These are phyloP conservation scores for Phytophthora pluvialis DNA, from an alignment of 352 stramenopile species.

Conservation along the genomic window DNA sequence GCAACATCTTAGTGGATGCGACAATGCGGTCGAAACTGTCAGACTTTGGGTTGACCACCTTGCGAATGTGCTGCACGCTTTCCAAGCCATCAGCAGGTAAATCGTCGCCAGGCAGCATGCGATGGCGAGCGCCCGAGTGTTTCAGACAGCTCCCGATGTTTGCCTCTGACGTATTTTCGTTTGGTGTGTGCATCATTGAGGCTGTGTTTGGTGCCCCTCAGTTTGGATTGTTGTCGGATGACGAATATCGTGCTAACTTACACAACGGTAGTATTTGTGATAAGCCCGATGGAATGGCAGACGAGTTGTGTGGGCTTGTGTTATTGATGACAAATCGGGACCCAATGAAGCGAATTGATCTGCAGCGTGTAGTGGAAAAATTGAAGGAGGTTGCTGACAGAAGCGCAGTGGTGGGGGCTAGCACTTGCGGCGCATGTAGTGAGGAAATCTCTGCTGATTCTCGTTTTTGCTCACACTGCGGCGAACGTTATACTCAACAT, in stretches of 20 bases:
- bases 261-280: background rate
- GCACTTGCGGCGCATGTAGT: background rate
- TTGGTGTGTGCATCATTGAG: slow-evolving; percentile 44
- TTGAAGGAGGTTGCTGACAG: background rate
- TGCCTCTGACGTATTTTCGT: slow-evolving; percentile 34
- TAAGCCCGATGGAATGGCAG: background rate
- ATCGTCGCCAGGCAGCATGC: slow-evolving; percentile 5
- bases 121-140: slow-evolving; percentile 5
- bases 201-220: slow-evolving; percentile 6
- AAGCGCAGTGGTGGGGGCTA: background rate
- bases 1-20: slow-evolving; percentile 31
- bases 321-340: background rate
- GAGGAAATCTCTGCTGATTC: background rate
- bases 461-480: background rate
- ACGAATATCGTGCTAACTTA: background rate
- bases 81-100: background rate
- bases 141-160: slow-evolving; percentile 3
- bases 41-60: slow-evolving; percentile 26
- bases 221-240: background rate
- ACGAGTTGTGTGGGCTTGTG: background rate
- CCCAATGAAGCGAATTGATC: background rate
- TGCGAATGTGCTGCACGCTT: background rate
- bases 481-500: background rate
- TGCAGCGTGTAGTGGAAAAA: background rate
- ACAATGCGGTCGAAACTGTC: slow-evolving; percentile 30